A percentile compares a stretch with the other conserved stretches of the same genome.
Conservation (phyloP, 1,139 yeast genomes). For the Saccharomyces hybrid region DNA sequence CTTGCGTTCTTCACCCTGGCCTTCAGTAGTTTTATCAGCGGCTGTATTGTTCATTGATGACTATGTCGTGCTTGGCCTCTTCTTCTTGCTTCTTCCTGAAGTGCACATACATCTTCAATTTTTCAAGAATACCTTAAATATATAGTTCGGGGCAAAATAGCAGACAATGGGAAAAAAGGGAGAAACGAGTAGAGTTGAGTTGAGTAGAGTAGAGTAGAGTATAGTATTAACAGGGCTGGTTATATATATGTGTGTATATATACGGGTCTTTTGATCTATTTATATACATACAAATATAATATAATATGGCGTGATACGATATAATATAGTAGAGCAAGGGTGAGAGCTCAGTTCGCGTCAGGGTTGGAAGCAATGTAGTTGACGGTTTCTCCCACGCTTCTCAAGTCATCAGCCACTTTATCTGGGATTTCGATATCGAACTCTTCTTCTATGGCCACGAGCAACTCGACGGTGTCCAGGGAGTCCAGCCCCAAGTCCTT, state of each 20-base stretch:
- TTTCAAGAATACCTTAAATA: neutral
- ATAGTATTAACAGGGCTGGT: constrained; percentile 5
- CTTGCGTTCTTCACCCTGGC: constrained; percentile 19
- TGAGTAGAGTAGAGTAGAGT: neutral
- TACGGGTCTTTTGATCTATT: constrained; percentile 1
- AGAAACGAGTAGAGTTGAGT: neutral
- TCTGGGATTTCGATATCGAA: constrained; percentile 66
- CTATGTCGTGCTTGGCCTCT: neutral
- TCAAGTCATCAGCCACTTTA: constrained; percentile 55
- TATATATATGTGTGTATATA: constrained; percentile 3
- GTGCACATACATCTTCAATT: neutral
- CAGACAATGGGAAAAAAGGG: neutral
- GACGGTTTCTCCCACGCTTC: constrained; percentile 62
- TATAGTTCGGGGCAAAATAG: neutral
- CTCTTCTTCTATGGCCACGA: constrained; percentile 66
- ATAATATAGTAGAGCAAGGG: constrained; percentile 53
- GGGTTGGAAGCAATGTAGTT: constrained; percentile 43
- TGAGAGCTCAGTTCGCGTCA: constrained; percentile 36
- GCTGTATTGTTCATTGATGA: neutral
- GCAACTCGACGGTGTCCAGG: constrained; percentile 61
- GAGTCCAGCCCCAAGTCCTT: constrained; percentile 62
- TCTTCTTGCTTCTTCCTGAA: neutral
- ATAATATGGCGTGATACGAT: constrained; percentile 33
- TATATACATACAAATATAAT: constrained; percentile 1
- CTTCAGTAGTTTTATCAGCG: neutral